These are phyloP conservation scores for Oehlia diaphana DNA, from an alignment of 192 early-diverging fungal genomes.

Conservation along the genomic window DNA sequence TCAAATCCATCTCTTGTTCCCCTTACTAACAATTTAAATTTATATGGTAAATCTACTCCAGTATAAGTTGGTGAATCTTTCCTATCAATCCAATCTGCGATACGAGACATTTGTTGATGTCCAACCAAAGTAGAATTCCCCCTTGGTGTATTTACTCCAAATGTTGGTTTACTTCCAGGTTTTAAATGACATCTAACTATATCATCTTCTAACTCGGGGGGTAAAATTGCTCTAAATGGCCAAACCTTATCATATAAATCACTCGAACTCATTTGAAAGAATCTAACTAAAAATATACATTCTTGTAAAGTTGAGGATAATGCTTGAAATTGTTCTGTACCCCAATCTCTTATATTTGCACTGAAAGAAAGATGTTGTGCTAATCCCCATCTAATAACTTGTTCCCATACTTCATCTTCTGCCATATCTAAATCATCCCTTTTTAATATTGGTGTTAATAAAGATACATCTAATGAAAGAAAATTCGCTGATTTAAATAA, in stretches of 20 bases:
- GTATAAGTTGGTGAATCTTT: neutral
- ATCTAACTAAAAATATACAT: conserved; percentile 10
- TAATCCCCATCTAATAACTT: conserved; percentile 24
- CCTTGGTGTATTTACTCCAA: neutral
- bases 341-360: conserved; percentile 10
- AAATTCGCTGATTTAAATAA: conserved; percentile 20
- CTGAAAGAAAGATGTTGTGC: conserved; percentile 2
- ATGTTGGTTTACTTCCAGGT: neutral
- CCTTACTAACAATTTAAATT: conserved; percentile 24
- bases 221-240: conserved; percentile 21
- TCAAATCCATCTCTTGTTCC: conserved; percentile 19
- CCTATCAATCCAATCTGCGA: conserved; percentile 21
- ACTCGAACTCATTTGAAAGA: neutral
- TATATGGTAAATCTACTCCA: neutral
- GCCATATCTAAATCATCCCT: conserved; percentile 26
- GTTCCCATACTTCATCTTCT: conserved; percentile 24
- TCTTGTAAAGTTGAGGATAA: neutral
- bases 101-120: neutral
- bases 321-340: neutral
- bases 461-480: conserved; percentile 12
- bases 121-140: conserved; percentile 12
- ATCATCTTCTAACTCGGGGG: neutral
- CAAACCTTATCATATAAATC: conserved; percentile 25
- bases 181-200: conserved; percentile 16
- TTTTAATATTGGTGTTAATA: conserved; percentile 6